Percentiles rank a stretch among this genome's conserved stretches.
Evolutionary conservation across 768 basidiomycete species (phyloP).

Genomic region (Leccinum variicolor): DNA sequence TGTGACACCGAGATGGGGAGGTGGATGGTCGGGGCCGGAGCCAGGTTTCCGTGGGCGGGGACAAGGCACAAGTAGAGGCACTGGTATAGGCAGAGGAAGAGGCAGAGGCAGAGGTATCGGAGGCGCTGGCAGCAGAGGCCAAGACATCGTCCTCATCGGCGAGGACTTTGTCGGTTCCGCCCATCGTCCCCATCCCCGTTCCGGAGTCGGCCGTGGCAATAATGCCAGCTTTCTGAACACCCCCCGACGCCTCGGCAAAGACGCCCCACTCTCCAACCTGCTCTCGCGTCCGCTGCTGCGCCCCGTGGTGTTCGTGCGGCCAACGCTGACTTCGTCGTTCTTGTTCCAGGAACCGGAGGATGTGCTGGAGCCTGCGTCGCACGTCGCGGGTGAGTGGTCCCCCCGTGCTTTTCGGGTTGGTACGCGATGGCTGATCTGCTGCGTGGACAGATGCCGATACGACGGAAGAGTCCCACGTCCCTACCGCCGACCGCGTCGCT

Average conservation of each 20-base stretch:
- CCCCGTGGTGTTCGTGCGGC: conserved; percentile 70
- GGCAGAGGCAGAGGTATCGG: background rate
- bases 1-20: conserved; percentile 10
- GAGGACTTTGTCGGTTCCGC: background rate
- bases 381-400: conserved; percentile 43
- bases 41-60: conserved; percentile 19
- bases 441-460: conserved; percentile 1
- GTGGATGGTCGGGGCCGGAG: conserved; percentile 21
- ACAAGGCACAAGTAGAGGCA: background rate
- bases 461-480: conserved; percentile 55
- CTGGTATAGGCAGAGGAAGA: background rate
- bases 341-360: conserved; percentile 60
- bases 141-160: background rate
- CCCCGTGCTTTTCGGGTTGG: background rate
- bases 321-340: conserved; percentile 43
- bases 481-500: conserved; percentile 67
- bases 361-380: conserved; percentile 50
- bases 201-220: background rate
- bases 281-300: conserved; percentile 58
- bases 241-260: conserved; percentile 16
- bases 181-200: conserved; percentile 1
- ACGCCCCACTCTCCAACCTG: conserved; percentile 52
- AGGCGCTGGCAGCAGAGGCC: background rate
- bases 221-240: background rate
- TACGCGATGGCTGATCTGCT: conserved; percentile 1